Evolutionary conservation across 345 rosid species (phyloP).

Genomic region (Arabis alpina): DNA sequence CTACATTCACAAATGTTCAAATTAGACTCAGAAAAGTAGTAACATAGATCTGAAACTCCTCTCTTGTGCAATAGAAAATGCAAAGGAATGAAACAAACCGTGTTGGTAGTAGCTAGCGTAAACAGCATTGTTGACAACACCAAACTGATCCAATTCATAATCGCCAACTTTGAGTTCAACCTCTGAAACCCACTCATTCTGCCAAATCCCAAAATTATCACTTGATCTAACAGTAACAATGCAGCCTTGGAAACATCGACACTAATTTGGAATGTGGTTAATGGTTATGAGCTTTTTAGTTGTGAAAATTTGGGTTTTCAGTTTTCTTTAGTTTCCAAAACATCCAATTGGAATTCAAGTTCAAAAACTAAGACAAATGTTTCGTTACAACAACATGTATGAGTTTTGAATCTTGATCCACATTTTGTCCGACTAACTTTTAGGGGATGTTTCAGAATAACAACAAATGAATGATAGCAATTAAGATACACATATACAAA

Average conservation of each 20-base stretch:
- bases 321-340: neutral
- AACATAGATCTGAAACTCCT: neutral
- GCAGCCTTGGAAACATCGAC: neutral
- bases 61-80: neutral
- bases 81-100: slow-evolving; percentile 46
- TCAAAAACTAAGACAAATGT: no score
- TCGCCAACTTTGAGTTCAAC: slow-evolving; percentile 78
- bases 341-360: no score
- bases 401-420: no score
- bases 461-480: no score
- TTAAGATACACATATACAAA: no score
- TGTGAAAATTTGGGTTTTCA: no score
- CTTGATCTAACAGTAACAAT: no score
- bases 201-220: neutral
- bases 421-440: no score
- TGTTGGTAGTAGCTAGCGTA: slow-evolving; percentile 88
- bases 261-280: neutral
- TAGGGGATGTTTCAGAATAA: no score
- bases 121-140: slow-evolving; percentile 89
- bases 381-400: no score
- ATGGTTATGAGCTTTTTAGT: no score
- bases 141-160: slow-evolving; percentile 87
- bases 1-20: neutral
- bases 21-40: neutral
- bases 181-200: slow-evolving; percentile 67